A percentile compares a stretch with the other conserved stretches of the same genome.
Conservation (phyloP, 2,329 filamentous ascomycete genomes). For the Biscogniauxia mediterranea region DNA sequence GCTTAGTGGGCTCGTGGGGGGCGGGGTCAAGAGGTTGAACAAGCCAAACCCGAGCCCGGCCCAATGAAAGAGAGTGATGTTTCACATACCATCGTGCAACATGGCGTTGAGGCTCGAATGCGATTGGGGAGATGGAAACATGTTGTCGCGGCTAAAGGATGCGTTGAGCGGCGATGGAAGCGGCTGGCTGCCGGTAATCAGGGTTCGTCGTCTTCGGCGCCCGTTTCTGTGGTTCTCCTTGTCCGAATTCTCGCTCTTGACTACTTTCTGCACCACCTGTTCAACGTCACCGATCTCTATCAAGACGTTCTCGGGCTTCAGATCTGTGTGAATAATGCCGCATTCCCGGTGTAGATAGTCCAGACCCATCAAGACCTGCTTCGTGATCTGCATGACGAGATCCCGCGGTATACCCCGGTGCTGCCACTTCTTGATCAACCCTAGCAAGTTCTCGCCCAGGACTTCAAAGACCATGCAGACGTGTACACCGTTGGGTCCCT, state of each 20-base stretch:
- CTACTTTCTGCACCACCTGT: conserved; percentile 94
- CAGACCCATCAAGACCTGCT: conserved; percentile 91
- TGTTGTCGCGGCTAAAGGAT: conserved; percentile 77
- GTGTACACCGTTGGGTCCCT: conserved; percentile 92
- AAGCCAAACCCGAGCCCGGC: neutral
- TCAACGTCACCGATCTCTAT: conserved; percentile 99
- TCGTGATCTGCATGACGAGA: conserved; percentile 97
- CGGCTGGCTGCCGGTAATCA: conserved; percentile 96
- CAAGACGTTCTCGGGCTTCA: conserved; percentile 96
- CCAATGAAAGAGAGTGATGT: conserved; percentile 1
- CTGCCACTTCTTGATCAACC: conserved; percentile 97
- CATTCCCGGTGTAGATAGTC: conserved; percentile 98
- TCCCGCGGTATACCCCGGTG: conserved; percentile 95
- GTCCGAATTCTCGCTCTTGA: conserved; percentile 72
- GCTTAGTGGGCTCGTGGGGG: neutral
- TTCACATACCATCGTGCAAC: conserved; percentile 69
- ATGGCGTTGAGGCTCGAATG: conserved; percentile 81
- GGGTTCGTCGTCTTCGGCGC: conserved; percentile 80
- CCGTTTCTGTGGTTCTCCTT: conserved; percentile 94
- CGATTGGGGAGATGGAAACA: conserved; percentile 62
- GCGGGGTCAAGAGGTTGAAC: neutral
- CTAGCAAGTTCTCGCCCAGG: conserved; percentile 88
- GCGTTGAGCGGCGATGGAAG: conserved; percentile 92
- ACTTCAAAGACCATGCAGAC: conserved; percentile 99
- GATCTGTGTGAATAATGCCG: conserved; percentile 96